Evolutionary conservation across 495 filamentous ascomycete species (phyloP).

Genomic region (Hyaloscypha variabilis): DNA sequence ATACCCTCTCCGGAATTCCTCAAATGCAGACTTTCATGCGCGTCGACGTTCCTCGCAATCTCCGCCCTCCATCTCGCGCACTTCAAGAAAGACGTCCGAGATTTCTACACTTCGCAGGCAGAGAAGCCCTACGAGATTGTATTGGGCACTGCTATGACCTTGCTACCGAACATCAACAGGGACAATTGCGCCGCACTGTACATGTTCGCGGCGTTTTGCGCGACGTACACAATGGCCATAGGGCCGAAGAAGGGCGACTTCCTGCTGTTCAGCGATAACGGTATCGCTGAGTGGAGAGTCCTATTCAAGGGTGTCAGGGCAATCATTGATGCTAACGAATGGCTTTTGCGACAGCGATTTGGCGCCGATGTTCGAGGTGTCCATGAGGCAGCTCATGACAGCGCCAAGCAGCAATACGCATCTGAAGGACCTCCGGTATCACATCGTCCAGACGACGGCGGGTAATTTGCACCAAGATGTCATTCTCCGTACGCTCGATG

Average conservation of each 20-base stretch:
- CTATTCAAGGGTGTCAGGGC: constrained; percentile 39
- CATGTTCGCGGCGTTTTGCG: constrained; percentile 52
- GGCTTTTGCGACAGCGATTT: constrained; percentile 28
- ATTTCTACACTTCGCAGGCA: constrained; percentile 48
- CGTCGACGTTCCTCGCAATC: not conserved
- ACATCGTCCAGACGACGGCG: not conserved
- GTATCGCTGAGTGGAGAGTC: constrained; percentile 42
- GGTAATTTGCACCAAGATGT: constrained; percentile 23
- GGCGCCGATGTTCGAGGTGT: constrained; percentile 35
- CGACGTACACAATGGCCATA: constrained; percentile 46
- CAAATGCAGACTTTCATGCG: constrained; percentile 5
- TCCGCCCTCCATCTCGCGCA: not conserved
- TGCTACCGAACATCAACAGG: constrained; percentile 47
- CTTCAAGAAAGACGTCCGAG: constrained; percentile 33
- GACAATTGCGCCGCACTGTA: constrained; percentile 52
- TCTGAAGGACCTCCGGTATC: constrained; percentile 9
- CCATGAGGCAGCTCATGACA: constrained; percentile 21
- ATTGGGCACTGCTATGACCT: constrained; percentile 44
- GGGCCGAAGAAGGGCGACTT: constrained; percentile 43
- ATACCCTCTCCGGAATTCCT: not conserved
- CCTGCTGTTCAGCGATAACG: constrained; percentile 38
- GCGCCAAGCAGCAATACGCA: constrained; percentile 8
- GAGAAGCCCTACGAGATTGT: constrained; percentile 52
- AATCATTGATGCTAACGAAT: constrained; percentile 34
- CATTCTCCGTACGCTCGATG: constrained; percentile 27